Base-by-base conservation (phyloP, 371 early-diverging fungal species). In the Mortierella sp. region DNA sequence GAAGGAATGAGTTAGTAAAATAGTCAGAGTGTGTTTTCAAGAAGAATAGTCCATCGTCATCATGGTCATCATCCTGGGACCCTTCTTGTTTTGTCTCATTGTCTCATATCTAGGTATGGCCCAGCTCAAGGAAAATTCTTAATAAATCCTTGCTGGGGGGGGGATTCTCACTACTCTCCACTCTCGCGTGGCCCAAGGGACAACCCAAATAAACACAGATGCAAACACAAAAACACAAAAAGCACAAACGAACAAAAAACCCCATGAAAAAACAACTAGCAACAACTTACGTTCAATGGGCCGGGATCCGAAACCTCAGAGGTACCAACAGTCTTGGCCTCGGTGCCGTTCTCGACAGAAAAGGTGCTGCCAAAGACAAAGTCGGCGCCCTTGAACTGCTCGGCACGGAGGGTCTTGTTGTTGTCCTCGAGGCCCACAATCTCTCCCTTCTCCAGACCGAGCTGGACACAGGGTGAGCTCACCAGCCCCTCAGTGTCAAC, bases 401-500 rank as follows among this genome's bases (percentile, higher is more conserved):
- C 66, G 19, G 72, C 71, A 37, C 87, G 88, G n/a, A 86, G 71
- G 19, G 90, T 88, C 34, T 68, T 31, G 74, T 92, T 89, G 29
- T 80, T 80, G 19, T 85, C 79, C 78, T 83, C 83, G 73, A 83
- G 72, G 48, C 79, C 79, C 40, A 72, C 34, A 68, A 74, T 83
- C 76, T 78, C 75, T 52, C 69, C 53, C 65, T 74, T 65, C 29
- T 79, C 77, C 37, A 89, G 79, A 37, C 87, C 87, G 72, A 90
- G 85, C 66, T 91, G 91, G 80, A 94, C 87, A 61, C 95, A 95
- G 43, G 92, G 86, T 19, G 94, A 94, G 37, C 88, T 85, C 40
- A 94, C 86, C 73, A 87, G 87, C 26, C 86, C 87, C 26, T 88
- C 90, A 61, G 90, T 89, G 69, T 89, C 92, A 53, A 92, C 87